A percentile compares a stretch with the other conserved stretches of the same genome.
phyloP scores from a whole-genome alignment of 1,139 yeast species.

The Geotrichum carabidarum region DNA sequence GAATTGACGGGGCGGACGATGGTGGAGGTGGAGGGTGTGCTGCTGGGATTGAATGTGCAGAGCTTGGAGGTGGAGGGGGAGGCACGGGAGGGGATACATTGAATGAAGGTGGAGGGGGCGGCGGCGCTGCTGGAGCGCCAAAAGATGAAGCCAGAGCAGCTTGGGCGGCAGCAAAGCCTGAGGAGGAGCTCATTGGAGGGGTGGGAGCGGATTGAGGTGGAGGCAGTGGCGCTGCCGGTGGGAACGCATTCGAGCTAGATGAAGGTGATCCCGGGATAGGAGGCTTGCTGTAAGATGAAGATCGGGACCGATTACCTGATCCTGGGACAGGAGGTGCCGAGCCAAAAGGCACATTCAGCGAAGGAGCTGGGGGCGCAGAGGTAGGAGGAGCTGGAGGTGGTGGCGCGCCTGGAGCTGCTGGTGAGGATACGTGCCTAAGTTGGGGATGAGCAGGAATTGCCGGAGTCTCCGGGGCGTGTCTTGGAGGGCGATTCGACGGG shows the following conservation, averaged over 20 bases:
- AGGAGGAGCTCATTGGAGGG: conserved; percentile 16
- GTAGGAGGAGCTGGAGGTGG: conserved; percentile 25
- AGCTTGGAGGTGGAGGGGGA: conserved; percentile 21
- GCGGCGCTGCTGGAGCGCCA: conserved; percentile 29
- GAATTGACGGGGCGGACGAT: conserved; percentile 27
- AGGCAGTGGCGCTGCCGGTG: conserved; percentile 18
- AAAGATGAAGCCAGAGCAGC: conserved; percentile 20
- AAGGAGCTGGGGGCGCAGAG: conserved; percentile 24
- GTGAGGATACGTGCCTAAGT: conserved; percentile 23
- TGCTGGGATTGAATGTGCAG: conserved; percentile 29
- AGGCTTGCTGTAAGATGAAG: conserved; percentile 7
- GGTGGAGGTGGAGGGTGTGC: conserved; percentile 31
- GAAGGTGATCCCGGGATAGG: conserved; percentile 16
- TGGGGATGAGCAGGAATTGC: conserved; percentile 19
- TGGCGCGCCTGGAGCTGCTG: conserved; percentile 30
- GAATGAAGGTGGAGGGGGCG: conserved; percentile 29
- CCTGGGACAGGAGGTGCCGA: conserved; percentile 19
- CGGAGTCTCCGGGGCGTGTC: conserved; percentile 2
- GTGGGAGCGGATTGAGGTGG: conserved; percentile 19
- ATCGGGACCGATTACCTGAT: conserved; percentile 3
- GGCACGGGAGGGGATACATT: conserved; percentile 26
- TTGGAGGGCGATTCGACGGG: conserved; percentile 22
- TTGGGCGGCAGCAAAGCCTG: conserved; percentile 19
- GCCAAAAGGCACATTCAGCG: conserved; percentile 18
- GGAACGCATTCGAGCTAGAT: not conserved